Evolutionary conservation across 2,329 filamentous ascomycete species (phyloP).

Genomic region (Ophiostoma montium): DNA sequence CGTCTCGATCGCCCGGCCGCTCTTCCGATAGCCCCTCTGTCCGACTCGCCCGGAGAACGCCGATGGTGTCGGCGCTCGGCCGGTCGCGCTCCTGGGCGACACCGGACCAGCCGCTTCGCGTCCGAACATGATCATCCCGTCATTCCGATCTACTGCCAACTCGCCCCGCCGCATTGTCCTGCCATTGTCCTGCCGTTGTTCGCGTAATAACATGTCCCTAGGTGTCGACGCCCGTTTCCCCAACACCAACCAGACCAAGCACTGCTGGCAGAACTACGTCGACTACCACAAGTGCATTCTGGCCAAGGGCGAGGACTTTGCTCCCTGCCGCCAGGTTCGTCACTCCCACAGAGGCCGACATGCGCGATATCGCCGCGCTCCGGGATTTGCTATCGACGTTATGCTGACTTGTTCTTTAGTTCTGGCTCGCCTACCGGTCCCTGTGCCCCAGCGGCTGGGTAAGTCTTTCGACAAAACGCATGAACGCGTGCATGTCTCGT

Average conservation of each 20-base stretch:
- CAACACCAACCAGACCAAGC: conserved; percentile 97
- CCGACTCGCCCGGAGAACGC: background rate
- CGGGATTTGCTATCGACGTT: background rate
- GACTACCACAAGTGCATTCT: conserved; percentile 99
- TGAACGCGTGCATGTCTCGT: background rate
- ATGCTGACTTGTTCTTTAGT: conserved; percentile 37
- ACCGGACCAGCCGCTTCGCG: background rate
- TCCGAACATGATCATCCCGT: background rate
- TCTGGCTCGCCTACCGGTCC: conserved; percentile 91
- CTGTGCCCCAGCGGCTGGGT: conserved; percentile 83
- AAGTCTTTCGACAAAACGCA: conserved; percentile 9
- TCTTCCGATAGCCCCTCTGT: background rate
- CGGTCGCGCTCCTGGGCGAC: background rate
- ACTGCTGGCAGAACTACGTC: conserved; percentile 99
- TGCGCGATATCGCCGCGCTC: background rate
- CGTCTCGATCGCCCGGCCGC: background rate
- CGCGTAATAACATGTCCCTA: conserved; percentile 23
- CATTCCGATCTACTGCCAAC: background rate
- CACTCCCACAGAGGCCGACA: background rate
- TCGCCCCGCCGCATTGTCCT: background rate
- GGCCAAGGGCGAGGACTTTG: conserved; percentile 97
- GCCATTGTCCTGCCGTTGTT: background rate
- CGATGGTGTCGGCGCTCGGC: background rate
- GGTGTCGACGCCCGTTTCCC: conserved; percentile 99
- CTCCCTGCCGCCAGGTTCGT: conserved; percentile 85